phyloP scores from a whole-genome alignment of 352 stramenopile genomes.

The Pythium plurisporium region DNA sequence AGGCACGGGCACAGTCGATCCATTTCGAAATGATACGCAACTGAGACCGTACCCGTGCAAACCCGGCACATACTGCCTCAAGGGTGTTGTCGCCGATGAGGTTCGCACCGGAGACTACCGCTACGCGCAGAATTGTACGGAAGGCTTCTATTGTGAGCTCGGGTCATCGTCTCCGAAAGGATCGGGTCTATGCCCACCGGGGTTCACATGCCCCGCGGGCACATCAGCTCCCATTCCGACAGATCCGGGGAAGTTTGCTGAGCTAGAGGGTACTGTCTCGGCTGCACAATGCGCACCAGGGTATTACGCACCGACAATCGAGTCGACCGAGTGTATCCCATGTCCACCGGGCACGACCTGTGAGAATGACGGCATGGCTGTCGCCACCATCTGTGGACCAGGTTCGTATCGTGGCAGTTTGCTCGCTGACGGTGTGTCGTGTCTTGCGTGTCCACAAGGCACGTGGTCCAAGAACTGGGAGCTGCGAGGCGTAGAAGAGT shows the following conservation, averaged over 20 bases:
- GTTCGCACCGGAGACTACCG: slow-evolving; percentile 83
- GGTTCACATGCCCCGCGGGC: slow-evolving; percentile 92
- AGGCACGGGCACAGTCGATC: slow-evolving; percentile 92
- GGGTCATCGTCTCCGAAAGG: slow-evolving; percentile 90
- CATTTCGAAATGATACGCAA: slow-evolving; percentile 96
- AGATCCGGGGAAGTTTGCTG: slow-evolving; percentile 87
- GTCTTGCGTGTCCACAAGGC: slow-evolving; percentile 89
- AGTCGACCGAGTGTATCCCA: slow-evolving; percentile 90
- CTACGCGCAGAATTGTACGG: slow-evolving; percentile 92
- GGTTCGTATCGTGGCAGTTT: slow-evolving; percentile 91
- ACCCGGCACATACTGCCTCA: slow-evolving; percentile 94
- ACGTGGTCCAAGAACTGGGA: slow-evolving; percentile 99
- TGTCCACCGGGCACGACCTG: slow-evolving; percentile 92
- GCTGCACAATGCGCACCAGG: slow-evolving; percentile 91
- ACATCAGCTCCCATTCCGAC: slow-evolving; percentile 93
- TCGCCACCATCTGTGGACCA: slow-evolving; percentile 89
- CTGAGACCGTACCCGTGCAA: slow-evolving; percentile 93
- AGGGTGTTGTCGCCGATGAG: slow-evolving; percentile 89
- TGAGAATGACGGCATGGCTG: slow-evolving; percentile 84
- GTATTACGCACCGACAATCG: slow-evolving; percentile 95
- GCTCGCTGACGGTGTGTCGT: slow-evolving; percentile 85
- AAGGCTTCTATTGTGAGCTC: slow-evolving; percentile 95
- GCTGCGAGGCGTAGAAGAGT: slow-evolving; percentile 92
- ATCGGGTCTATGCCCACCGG: slow-evolving; percentile 90
- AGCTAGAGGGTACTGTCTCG: slow-evolving; percentile 89